Evolutionary conservation across 148 eudicot genomes (phyloP), one percentile per base, ranked within the genome.

Genomic region (Bassia scoparia): DNA sequence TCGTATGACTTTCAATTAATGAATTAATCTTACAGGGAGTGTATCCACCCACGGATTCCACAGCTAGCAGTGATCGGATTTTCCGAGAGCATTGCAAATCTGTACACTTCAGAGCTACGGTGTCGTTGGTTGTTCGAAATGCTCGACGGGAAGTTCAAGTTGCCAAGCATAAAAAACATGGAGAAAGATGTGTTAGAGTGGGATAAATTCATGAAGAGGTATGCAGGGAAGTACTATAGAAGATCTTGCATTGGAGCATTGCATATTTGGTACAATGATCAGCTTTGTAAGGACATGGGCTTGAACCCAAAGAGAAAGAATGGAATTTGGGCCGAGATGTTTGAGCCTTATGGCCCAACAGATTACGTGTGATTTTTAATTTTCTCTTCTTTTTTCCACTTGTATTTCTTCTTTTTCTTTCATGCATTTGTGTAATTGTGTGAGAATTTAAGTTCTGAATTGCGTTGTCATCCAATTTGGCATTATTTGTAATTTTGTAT

Each of bases 241-340:
- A 88, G 83, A 71, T 76, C 97, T 9, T 89, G 95, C 76, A 71
- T 91, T 7, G 86, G 80, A 38, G 78, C 76, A 17, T 37, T 86
- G 20, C 88, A 84, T 2, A 84, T 89, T 76, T 87, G 89, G 88
- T 86, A 82, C 55, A 86, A 84, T 82, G 97, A 89, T 71, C 89
- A 80, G n/a, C 76, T 91, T 37, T 89, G 90, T 72, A 91, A 86
- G 76, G 94, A 91, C 66, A 89, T 91, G 91, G 90, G 89, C 38
- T 79, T 86, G 78, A 86, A 85, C 76, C 89, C 89, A 0, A 84
- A 65, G 71, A 72, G 92, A 59, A 89, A 87, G 74, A 88, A 81
- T 12, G 89, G 92, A 0, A n/a, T 85, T 20, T 35, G 83, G 23
- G 79, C 88, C 0, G 90, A 87, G 12, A 21, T 81, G 56, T 89